Base-by-base conservation (phyloP, 306 rosid species). In the Dalbergia oliveri region DNA sequence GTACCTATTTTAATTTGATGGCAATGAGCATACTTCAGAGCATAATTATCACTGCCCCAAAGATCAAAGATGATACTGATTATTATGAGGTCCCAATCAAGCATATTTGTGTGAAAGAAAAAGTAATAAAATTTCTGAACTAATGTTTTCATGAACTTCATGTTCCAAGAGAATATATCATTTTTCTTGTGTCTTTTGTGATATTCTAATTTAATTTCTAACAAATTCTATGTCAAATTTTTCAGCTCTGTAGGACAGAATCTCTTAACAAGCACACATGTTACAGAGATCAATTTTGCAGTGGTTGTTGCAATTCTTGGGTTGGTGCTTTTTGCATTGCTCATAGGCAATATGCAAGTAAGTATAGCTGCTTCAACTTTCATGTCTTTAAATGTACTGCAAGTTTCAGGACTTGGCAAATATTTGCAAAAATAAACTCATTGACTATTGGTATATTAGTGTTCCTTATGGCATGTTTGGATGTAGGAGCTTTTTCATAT, bases 291-390 rank as follows among this genome's bases (percentile, higher is more conserved):
- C 14, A 86, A 79, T 81, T 88, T 88, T 86, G 91, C 91, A 8
- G 73, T 86, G 53, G 44, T 88, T 50, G 80, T 88, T 67, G 88
- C 89, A 37, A 77, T 88, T 71, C 89, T 88, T 66, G 91, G 91
- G 19, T 79, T 86, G 74, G 91, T 88, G 73, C 85, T 88, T 56
- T 88, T 88, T 54, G 91, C 84, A 51, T 64, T 81, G 73, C 91
- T 88, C 47, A 88, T 88, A 66, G 91, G 89, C 60, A 86, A 88
- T 74, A 86, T 88, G 91, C 89, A 88, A 83, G 91, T 86, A 81
- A 61, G 89, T 83, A 21, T 21, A 21, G 23, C 5, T 33, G 2
- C 50, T 35, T 35, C 6, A 35, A 35, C 39, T 35, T 35, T 6
- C 39, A 35, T 1, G 4, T 19, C 23, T 67, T 50, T 34, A 21